Conservation (phyloP, 306 rosid genomes). For the Pyrus bretschneideri region DNA sequence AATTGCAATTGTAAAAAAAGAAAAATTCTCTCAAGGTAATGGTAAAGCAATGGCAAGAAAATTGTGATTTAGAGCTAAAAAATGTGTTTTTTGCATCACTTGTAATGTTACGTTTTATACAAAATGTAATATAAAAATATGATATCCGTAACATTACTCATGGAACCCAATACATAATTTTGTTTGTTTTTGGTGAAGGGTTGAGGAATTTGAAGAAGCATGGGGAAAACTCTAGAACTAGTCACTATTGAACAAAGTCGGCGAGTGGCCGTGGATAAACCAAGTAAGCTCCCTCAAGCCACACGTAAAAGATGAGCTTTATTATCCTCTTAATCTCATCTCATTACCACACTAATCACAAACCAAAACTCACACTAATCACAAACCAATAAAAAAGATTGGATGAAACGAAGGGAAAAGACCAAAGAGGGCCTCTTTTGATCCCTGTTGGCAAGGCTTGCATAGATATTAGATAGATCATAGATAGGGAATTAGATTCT, state of each 20-base stretch:
- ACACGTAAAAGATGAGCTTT: not conserved
- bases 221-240: not conserved
- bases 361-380: not conserved
- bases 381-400: not conserved
- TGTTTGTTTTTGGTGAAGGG: not conserved
- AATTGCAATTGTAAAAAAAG: no score
- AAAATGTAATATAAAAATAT: no score
- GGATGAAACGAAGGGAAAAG: not conserved
- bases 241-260: not conserved
- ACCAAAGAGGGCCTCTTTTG: not conserved
- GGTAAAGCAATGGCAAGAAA: no score
- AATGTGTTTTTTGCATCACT: no score
- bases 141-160: no score
- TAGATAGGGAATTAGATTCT: no score
- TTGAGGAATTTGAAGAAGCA: not conserved
- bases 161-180: no score
- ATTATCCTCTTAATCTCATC: not conserved
- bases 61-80: no score
- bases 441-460: not conserved
- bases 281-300: not conserved
- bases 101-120: no score
- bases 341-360: not conserved
- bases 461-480: not conserved
- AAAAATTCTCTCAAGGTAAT: no score
- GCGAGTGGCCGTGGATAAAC: not conserved